Percentiles rank a stretch among this genome's conserved stretches.
Evolutionary conservation across 2,329 filamentous ascomycete genomes (phyloP).

Genomic region (Rhynchosporium agropyri): DNA sequence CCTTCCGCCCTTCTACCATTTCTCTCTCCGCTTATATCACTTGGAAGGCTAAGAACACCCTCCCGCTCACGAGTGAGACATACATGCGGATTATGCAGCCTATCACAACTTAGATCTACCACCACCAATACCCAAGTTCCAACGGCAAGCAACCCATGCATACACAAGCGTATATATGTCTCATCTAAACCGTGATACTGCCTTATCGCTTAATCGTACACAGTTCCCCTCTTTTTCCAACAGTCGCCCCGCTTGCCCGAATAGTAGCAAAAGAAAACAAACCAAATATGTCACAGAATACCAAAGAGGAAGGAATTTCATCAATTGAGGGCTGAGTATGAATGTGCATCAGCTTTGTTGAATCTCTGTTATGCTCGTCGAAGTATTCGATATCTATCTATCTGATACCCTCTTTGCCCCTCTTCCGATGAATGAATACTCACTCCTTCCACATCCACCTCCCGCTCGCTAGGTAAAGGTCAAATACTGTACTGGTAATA

Average conservation of each 20-base stretch:
- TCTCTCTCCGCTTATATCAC: too few relatives aligned
- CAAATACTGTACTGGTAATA: constrained; percentile 1
- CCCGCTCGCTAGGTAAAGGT: not conserved
- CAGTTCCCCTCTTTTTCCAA: not conserved
- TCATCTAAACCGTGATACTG: not conserved
- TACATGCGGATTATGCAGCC: not conserved
- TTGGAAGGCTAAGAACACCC: too few relatives aligned
- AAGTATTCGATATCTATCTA: constrained; percentile 3
- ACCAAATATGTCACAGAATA: not conserved
- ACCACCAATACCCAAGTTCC: not conserved
- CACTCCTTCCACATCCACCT: not conserved
- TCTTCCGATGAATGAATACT: constrained; percentile 6
- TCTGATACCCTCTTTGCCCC: not conserved
- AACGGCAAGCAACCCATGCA: not conserved
- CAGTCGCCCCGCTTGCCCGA: not conserved
- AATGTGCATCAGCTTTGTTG: not conserved
- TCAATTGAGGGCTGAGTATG: not conserved
- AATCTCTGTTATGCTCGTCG: not conserved
- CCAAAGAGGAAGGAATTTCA: not conserved
- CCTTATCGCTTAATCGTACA: not conserved
- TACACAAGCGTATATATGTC: not conserved
- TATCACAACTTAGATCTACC: not conserved
- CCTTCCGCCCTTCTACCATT: too few relatives aligned
- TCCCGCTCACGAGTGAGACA: not conserved
- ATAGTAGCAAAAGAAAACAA: not conserved